Percentiles rank a stretch among this genome's conserved stretches.
These are phyloP conservation scores for Didymella keratinophila DNA, from an alignment of 2,329 filamentous ascomycete species.

Conservation along the genomic window DNA sequence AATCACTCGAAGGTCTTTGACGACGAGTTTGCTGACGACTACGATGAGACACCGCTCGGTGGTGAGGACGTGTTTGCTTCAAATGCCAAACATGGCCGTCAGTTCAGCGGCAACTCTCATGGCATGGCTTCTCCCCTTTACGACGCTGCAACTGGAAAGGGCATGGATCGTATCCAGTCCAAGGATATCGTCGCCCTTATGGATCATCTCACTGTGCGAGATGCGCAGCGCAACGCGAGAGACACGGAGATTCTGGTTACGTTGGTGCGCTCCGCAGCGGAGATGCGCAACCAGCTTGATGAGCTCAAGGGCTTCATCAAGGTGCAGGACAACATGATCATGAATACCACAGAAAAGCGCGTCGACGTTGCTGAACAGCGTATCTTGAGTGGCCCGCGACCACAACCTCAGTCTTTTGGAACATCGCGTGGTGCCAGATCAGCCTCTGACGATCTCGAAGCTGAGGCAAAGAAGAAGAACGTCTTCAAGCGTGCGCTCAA, in stretches of 20 bases:
- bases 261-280: slow-evolving; percentile 88
- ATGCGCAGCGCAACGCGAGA: slow-evolving; percentile 93
- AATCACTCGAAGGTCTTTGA: slow-evolving; percentile 59
- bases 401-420: slow-evolving; percentile 69
- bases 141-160: slow-evolving; percentile 84
- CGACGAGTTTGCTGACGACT: slow-evolving; percentile 63
- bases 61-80: slow-evolving; percentile 55
- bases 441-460: slow-evolving; percentile 61
- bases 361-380: slow-evolving; percentile 86
- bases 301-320: slow-evolving; percentile 93
- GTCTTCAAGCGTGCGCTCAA: slow-evolving; percentile 95
- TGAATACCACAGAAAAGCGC: slow-evolving; percentile 85
- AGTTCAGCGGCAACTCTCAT: slow-evolving; percentile 89
- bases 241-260: slow-evolving; percentile 97
- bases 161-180: slow-evolving; percentile 90
- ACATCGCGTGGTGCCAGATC: slow-evolving; percentile 65
- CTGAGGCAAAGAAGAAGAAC: slow-evolving; percentile 82
- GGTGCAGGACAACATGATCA: slow-evolving; percentile 87
- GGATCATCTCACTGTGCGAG: slow-evolving; percentile 97
- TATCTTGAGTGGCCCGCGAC: slow-evolving; percentile 83
- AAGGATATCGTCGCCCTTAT: slow-evolving; percentile 97
- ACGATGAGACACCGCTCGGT: slow-evolving; percentile 53
- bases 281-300: slow-evolving; percentile 96
- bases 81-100: slow-evolving; percentile 64
- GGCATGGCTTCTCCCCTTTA: slow-evolving; percentile 90